Evolutionary conservation across 2,329 filamentous ascomycete genomes (phyloP), one percentile per base, ranked within the genome.

Genomic region (Gremmenia infestans): DNA sequence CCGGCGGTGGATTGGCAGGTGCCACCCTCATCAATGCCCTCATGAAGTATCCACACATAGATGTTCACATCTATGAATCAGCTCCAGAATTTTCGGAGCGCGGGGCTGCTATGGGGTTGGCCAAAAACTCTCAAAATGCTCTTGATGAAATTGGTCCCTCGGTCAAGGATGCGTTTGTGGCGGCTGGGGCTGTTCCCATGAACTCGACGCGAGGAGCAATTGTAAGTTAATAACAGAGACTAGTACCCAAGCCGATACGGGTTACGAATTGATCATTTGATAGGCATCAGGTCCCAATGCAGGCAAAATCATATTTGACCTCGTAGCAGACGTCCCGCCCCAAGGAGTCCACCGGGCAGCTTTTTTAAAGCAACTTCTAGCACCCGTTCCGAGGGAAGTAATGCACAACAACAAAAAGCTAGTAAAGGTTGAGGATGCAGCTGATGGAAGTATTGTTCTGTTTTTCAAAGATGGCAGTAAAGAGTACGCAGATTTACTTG

Each of bases 51-150:
- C 11, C 48, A 11, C 48, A 47, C 19, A 15, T 55, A 40, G 19
- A 50, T 2, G 37, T 48, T 12, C 32, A 51, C n/a, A 51, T 55
- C n/a, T 55, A 43, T 19, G 48, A 55, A 42, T 50, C 53, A 9
- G 28, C 22, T 14, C 15, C 48, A 40, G 32, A 39, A 15, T 51
- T 51, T 37, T 43, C 47, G 3, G 48, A 55, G 15, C 36, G 36
- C 8, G 53, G 53, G n/a, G 39, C 47, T 2, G 47, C 48, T 5
- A 17, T 51, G 3, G 40, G 39, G 23, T 17, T 55, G n/a, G 48
- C 48, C 7, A 11, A 14, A 25, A 51, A 55, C 35, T 22, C 53
- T 12, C 47, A 43, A 15, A 19, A 11, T 23, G 53, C 53, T 19
- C n/a, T 55, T 15, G 35, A 37, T 19, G 14, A 17, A 7, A 55